Base-by-base conservation (phyloP, 768 basidiomycete species). In the Lentinula lateritia region DNA sequence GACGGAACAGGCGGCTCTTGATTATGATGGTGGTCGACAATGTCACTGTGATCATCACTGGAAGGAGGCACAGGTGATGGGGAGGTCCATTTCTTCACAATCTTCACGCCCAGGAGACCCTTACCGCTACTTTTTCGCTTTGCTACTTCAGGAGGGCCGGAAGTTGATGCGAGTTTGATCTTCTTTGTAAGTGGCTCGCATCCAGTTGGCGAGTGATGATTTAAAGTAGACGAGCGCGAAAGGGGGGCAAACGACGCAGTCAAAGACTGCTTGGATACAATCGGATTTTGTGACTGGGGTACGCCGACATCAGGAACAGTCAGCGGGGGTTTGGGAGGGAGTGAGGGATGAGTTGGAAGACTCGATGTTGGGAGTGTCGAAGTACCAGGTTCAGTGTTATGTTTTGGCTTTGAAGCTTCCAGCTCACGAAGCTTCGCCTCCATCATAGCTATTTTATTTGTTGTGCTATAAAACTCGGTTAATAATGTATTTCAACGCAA, bases 341-440 rank as follows among this genome's bases (percentile, higher is more conserved):
- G 56, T 2, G 61, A 53, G 13, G 60, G 52, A 28, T 56, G 59
- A 5, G 54, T 16, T 12, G 63, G 62, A 16, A 56, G 61, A 8
- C 16, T 52, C 20, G 67, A 46, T n/a, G 65, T n/a, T 20, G 56
- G 50, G 4, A 43, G 23, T 20, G 43, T 36, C 38, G 54, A 52
- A 43, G 53, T 59, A 28, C 50, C 59, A 7, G 50, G 48, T 32
- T 52, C 50, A 6, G 8, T 42, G n/a, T 60, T n/a, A 18, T 6
- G 10, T 35, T 67, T 70, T 12, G 73, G 74, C 53, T 73, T 72
- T 32, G 72, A 72, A 53, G 72, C 70, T 66, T 86, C 85, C 83
- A 97, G 86, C 64, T 92, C 85, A 16, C 86, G 83, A 23, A 99
- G 78, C 73, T 99, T 99, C 2, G 96, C 96, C 74, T 99, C 97